Conservation (phyloP, 768 basidiomycete species). For the Suillus lakei region DNA sequence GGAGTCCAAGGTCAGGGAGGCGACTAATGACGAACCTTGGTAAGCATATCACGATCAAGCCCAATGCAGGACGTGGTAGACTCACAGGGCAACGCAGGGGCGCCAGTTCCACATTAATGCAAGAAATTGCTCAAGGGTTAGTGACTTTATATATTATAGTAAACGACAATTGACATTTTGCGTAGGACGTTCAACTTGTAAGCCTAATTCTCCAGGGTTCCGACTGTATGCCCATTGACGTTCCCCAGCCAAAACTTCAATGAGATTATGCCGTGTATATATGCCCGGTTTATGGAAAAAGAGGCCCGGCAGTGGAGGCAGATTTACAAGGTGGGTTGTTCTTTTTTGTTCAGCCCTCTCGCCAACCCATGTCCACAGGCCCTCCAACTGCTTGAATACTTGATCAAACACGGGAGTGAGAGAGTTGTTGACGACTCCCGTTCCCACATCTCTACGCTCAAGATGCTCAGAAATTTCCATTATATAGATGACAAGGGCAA, state of each 20-base stretch:
- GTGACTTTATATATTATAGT: constrained; percentile 29
- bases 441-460: constrained; percentile 91
- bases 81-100: constrained; percentile 64
- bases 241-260: constrained; percentile 89
- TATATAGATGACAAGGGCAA: constrained; percentile 99
- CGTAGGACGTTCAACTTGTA: constrained; percentile 98
- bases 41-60: constrained; percentile 42
- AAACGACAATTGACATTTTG: constrained; percentile 20
- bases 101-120: constrained; percentile 97
- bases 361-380: constrained; percentile 52
- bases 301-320: constrained; percentile 98
- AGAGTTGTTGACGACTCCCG: constrained; percentile 97
- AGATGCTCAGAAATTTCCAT: constrained; percentile 97
- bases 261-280: constrained; percentile 98
- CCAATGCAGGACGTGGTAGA: not conserved
- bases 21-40: constrained; percentile 99
- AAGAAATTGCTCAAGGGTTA: constrained; percentile 96
- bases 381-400: constrained; percentile 91
- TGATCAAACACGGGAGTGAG: constrained; percentile 96
- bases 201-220: constrained; percentile 33
- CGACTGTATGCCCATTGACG: constrained; percentile 5
- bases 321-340: constrained; percentile 84
- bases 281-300: constrained; percentile 95
- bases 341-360: not conserved
- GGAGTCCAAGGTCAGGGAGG: constrained; percentile 95